Conservation (phyloP, 139 green algal species). For the Pleodorina starrii region DNA sequence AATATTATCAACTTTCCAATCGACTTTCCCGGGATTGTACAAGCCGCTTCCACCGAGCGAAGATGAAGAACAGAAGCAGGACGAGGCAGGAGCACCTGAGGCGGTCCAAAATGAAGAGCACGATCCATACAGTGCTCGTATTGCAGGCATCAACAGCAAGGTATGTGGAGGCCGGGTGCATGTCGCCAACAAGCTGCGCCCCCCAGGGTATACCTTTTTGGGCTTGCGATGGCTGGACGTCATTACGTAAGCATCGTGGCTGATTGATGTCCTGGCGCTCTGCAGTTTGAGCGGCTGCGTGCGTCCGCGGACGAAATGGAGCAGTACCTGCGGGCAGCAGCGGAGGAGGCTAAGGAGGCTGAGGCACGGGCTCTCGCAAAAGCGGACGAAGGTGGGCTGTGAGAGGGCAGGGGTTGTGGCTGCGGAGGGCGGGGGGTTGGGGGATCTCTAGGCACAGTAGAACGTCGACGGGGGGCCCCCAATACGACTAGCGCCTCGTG, state of each 20-base stretch:
- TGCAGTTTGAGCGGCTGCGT: conserved; percentile 55
- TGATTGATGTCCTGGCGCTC: not conserved
- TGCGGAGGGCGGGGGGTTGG: too few species aligned
- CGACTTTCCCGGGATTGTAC: conserved; percentile 36
- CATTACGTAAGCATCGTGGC: not conserved
- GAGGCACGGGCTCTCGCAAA: conserved; percentile 55
- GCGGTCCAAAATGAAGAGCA: not conserved
- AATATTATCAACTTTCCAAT: conserved; percentile 38
- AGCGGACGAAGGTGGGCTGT: conserved; percentile 51
- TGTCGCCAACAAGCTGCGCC: not conserved
- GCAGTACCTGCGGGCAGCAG: conserved; percentile 49
- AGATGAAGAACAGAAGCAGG: not conserved
- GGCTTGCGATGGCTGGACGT: not conserved
- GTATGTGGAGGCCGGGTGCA: not conserved
- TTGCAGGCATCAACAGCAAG: conserved; percentile 46
- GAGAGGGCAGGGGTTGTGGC: too few species aligned
- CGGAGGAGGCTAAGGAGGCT: conserved; percentile 57
- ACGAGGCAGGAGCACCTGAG: too few species aligned
- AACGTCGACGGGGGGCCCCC: too few species aligned
- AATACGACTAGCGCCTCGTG: too few species aligned
- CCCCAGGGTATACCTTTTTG: not conserved
- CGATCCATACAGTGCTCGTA: conserved; percentile 17
- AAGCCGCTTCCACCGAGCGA: not conserved
- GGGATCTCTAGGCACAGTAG: too few species aligned
- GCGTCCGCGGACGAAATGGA: conserved; percentile 58